phyloP scores from a whole-genome alignment of 2,329 filamentous ascomycete genomes.

The Annulohypoxylon truncatum region DNA sequence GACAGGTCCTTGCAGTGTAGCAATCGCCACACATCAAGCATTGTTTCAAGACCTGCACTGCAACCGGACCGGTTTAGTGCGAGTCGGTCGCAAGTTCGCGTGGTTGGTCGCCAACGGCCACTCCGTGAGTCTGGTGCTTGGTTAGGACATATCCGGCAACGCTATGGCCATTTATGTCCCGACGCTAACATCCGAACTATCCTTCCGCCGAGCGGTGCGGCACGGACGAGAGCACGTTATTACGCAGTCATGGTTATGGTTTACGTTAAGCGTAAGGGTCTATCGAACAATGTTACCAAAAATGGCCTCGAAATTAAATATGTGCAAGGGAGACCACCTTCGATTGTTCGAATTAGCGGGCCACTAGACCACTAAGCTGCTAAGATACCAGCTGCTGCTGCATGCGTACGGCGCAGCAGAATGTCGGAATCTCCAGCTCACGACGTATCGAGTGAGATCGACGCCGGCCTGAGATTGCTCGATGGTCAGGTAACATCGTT shows the following conservation, averaged over 20 bases:
- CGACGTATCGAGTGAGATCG: conserved; percentile 42
- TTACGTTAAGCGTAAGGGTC: not conserved
- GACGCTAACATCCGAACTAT: conserved; percentile 23
- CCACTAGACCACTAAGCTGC: not conserved
- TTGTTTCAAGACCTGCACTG: conserved; percentile 41
- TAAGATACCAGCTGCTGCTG: conserved; percentile 18
- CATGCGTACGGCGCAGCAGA: conserved; percentile 35
- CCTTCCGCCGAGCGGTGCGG: conserved; percentile 27
- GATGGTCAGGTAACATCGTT: conserved; percentile 38
- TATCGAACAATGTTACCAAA: conserved; percentile 35
- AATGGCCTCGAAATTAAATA: conserved; percentile 27
- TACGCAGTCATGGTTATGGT: conserved; percentile 10
- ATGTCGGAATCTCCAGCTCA: conserved; percentile 29
- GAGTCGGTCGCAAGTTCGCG: conserved; percentile 26
- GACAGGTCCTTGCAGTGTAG: conserved; percentile 41
- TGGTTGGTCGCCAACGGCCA: conserved; percentile 33
- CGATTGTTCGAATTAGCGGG: conserved; percentile 31
- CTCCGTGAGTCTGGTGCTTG: conserved; percentile 35
- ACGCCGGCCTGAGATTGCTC: conserved; percentile 38
- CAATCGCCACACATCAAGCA: conserved; percentile 39
- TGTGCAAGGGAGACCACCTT: conserved; percentile 8
- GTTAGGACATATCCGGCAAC: conserved; percentile 23
- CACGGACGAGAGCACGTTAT: conserved; percentile 21
- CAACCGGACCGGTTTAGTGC: conserved; percentile 24
- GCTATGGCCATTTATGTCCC: conserved; percentile 14